These are phyloP conservation scores for Globisporangium carolinianum DNA, from an alignment of 352 stramenopile genomes.

Conservation along the genomic window DNA sequence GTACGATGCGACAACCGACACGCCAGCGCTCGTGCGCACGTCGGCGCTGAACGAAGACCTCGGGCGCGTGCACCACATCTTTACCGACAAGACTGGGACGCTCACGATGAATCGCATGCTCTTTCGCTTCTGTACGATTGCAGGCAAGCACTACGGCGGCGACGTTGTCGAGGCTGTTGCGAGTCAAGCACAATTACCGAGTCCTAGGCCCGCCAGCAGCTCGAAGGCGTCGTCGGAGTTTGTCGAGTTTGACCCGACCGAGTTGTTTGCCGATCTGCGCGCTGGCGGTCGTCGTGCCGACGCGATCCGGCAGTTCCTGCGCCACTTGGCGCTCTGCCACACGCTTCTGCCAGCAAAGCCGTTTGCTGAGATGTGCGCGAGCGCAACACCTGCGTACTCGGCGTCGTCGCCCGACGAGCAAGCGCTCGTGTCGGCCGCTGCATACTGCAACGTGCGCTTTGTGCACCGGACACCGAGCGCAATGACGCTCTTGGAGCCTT, in stretches of 20 bases:
- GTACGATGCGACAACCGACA: constrained; percentile 90
- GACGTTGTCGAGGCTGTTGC: constrained; percentile 32
- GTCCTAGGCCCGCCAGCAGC: not conserved
- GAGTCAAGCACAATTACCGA: not conserved
- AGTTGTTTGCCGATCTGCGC: constrained; percentile 54
- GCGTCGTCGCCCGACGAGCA: constrained; percentile 80
- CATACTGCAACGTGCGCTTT: constrained; percentile 74
- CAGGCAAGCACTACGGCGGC: constrained; percentile 89
- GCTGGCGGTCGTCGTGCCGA: constrained; percentile 26
- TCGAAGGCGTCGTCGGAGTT: constrained; percentile 17
- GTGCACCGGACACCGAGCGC: constrained; percentile 59
- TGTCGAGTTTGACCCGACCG: constrained; percentile 66
- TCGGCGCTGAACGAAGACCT: constrained; percentile 90
- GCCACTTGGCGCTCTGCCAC: constrained; percentile 77
- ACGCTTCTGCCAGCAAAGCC: constrained; percentile 71
- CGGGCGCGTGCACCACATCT: constrained; percentile 87
- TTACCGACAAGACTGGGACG: constrained; percentile 95
- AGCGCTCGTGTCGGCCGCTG: constrained; percentile 63
- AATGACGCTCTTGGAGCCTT: constrained; percentile 45
- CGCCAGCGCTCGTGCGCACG: constrained; percentile 67
- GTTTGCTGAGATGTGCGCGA: constrained; percentile 67
- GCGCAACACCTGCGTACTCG: constrained; percentile 64
- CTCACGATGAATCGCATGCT: constrained; percentile 95
- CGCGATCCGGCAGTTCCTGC: constrained; percentile 52
- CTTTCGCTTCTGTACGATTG: constrained; percentile 94